Percentiles rank a stretch among this genome's conserved stretches.
These are phyloP conservation scores for Populus davidiana DNA, from an alignment of 345 rosid genomes.

Conservation along the genomic window DNA sequence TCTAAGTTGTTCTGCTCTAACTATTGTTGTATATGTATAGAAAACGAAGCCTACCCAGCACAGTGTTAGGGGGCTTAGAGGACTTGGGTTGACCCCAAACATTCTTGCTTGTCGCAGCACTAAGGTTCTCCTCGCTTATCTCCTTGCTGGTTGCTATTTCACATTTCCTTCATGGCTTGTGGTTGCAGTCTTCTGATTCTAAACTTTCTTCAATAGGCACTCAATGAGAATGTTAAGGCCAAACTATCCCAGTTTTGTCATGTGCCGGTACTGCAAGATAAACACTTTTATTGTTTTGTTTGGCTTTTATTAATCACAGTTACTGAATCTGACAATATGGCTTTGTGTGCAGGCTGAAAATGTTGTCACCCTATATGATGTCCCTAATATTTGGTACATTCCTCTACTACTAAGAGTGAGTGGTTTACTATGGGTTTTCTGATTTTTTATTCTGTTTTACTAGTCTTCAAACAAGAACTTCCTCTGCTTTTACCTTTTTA, in stretches of 20 bases:
- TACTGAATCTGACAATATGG: neutral
- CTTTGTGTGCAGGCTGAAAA: slow-evolving; percentile 58
- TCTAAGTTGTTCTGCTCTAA: neutral
- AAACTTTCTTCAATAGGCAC: slow-evolving; percentile 53
- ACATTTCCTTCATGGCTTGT: neutral
- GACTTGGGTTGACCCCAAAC: slow-evolving; percentile 81
- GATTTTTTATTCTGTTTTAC: neutral
- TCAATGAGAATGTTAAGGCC: slow-evolving; percentile 72
- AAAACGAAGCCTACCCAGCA: slow-evolving; percentile 99
- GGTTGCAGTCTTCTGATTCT: neutral
- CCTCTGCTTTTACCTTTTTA: slow-evolving; percentile 10
- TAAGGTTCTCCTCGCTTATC: slow-evolving; percentile 35
- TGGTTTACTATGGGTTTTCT: neutral
- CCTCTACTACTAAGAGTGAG: slow-evolving; percentile 86
- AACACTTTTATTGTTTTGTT: neutral
- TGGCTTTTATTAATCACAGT: neutral
- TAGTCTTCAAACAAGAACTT: neutral
- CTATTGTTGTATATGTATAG: slow-evolving; percentile 27
- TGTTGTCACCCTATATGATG: slow-evolving; percentile 76
- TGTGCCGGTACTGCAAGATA: slow-evolving; percentile 55
- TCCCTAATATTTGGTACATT: slow-evolving; percentile 94
- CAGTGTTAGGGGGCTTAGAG: slow-evolving; percentile 80
- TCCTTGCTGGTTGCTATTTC: slow-evolving; percentile 10
- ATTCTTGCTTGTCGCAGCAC: slow-evolving; percentile 94
- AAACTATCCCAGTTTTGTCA: slow-evolving; percentile 94